A percentile compares a stretch with the other conserved stretches of the same genome.
Evolutionary conservation across 352 stramenopile genomes (phyloP).

Genomic region (Globisporangium canariense): DNA sequence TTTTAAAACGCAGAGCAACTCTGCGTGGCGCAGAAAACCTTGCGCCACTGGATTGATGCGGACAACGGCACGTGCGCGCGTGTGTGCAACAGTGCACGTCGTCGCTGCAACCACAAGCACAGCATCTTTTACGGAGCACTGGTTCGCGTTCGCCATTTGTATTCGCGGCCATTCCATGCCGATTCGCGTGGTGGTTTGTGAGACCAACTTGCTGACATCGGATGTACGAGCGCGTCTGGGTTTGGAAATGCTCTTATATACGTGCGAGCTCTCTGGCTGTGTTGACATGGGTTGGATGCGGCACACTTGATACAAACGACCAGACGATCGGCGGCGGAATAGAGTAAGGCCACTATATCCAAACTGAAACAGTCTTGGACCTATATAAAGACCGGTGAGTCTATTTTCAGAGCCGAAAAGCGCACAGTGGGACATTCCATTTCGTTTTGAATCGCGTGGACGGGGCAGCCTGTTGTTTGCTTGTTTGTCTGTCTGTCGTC

Average conservation of each 20-base stretch:
- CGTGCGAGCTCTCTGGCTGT: neutral
- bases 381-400: neutral
- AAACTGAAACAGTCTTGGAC: too few species aligned
- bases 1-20: too few species aligned
- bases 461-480: neutral
- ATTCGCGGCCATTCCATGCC: neutral
- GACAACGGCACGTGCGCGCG: too few species aligned
- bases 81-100: too few species aligned
- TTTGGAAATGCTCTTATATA: neutral
- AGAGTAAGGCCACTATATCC: neutral
- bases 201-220: neutral
- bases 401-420: slow-evolving; percentile 3
- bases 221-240: neutral
- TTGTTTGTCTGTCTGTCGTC: neutral
- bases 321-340: neutral
- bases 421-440: neutral
- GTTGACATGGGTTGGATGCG: slow-evolving; percentile 2
- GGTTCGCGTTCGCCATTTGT: too few species aligned
- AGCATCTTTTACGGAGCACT: too few species aligned
- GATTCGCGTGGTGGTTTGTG: neutral
- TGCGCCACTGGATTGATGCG: too few species aligned
- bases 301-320: neutral
- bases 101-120: too few species aligned
- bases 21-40: too few species aligned
- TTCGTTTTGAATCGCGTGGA: too few species aligned